Evolutionary conservation across 148 eudicot genomes (phyloP), one percentile per base, ranked within the genome.

Genomic region (Diospyros lotus): DNA sequence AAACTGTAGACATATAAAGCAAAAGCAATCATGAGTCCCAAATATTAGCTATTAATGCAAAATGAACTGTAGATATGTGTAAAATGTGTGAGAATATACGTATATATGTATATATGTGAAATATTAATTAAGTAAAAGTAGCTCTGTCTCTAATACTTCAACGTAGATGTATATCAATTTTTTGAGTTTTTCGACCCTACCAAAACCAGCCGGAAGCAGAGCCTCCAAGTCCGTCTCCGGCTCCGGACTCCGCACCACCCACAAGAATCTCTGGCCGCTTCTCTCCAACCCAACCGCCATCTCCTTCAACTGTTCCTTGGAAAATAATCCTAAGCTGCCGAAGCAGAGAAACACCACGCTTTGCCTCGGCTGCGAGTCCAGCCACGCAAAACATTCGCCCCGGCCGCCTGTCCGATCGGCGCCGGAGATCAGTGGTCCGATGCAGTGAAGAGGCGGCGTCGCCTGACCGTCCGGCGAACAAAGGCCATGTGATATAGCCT

Each of bases 211-310:
- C 0, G 91, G 91, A 4, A 88, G 80, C 42, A 88, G 17, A 3
- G 56, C 28, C n/a, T 60, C 76, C 68, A 82, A 69, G 46, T 83
- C 84, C 0, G 80, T 84, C 17, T 81, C 87, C 0, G 66, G 72
- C 9, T 72, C 79, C n/a, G 89, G 89, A 58, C 66, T 66, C 2
- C 86, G 77, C 43, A 88, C 80, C 38, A 80, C 82, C 92, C 92
- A 88, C 74, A 88, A 28, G 65, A 88, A 89, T 59, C 87, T 76
- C 6, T 81, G 83, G 18, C 83, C 88, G 54, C 89, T 84, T 48
- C 52, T 77, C 66, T 89, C 91, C 67, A 90, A 75, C 64, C 91
- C 94, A 0, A 74, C 6, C 0, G 89, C 89, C 1, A 88, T 78
- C 65, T 87, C 89, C 55, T n/a, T 75, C 66, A 84, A 13, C 73